A percentile compares a stretch with the other conserved stretches of the same genome.
These are phyloP conservation scores for Parmales sp. DNA, from an alignment of 108 stramenopile genomes.

Conservation along the genomic window DNA sequence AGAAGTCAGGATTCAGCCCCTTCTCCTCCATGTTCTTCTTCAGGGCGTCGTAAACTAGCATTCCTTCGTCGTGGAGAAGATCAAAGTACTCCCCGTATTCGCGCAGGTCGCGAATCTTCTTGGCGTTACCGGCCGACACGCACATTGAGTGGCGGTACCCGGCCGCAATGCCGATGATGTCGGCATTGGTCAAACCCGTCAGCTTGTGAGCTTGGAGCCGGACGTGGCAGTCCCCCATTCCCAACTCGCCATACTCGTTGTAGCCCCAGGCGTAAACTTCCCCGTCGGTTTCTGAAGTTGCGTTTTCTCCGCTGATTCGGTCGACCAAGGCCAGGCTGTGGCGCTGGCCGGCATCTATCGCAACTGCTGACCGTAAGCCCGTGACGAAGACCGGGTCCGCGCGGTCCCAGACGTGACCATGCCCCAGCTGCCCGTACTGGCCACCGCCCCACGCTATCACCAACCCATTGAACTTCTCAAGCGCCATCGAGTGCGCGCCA, in stretches of 20 bases:
- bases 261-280: constrained; percentile 7
- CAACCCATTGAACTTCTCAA: neutral
- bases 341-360: neutral
- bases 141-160: neutral
- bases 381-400: neutral
- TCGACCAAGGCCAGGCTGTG: constrained; percentile 2
- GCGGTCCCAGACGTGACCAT: constrained; percentile 10
- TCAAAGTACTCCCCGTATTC: constrained; percentile 5
- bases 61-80: neutral
- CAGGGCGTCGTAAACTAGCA: constrained; percentile 10
- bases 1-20: neutral
- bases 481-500: constrained; percentile 1
- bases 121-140: constrained; percentile 1
- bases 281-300: neutral
- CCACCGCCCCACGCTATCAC: constrained; percentile 1
- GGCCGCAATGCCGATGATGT: neutral
- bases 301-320: neutral
- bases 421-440: neutral
- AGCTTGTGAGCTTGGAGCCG: neutral
- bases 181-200: neutral
- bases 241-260: constrained; percentile 12
- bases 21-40: constrained; percentile 13
- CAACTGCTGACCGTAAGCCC: neutral
- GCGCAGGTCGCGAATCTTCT: constrained; percentile 6
- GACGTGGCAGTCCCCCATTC: constrained; percentile 5